Evolutionary conservation across 2,329 filamentous ascomycete species (phyloP), one percentile per base, ranked within the genome.

Genomic region (Endoconidiophora laricicola): DNA sequence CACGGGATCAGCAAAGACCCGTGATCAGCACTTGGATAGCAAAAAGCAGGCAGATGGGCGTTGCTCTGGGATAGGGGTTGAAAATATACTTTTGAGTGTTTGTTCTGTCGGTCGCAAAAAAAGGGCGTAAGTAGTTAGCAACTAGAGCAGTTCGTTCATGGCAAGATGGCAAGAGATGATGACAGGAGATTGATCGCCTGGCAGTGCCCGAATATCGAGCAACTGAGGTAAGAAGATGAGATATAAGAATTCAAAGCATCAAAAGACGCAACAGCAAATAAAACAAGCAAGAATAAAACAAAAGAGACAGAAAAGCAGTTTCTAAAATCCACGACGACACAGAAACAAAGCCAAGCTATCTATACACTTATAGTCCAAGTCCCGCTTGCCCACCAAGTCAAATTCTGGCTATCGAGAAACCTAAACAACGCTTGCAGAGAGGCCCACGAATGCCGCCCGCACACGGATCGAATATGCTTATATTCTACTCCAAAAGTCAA

Each of bases 351-450:
- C 42, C 23, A 29, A 14, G 5, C 46, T 42, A 33, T 33, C 29
- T 33, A 29, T 14, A 33, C 29, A 33, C 9, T 33, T 7, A 6
- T 33, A 33, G 29, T 10, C 29, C 29, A 33, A 33, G 29, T 33
- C 7, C 29, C 9, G 29, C 29, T 33, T 33, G 29, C 12, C 29
- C 7, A 12, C 12, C 29, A 7, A 12, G 29, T 12, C 29, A 33
- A 10, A 33, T 33, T 33, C 29, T 33, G 29, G 29, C 7, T 33
- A 33, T 33, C 26, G 43, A 42, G 14, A 38, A 10, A 49, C 39
- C 39, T 43, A 18, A 36, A 36, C 14, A 49, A 26, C 39, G 47
- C 39, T 46, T 46, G 44, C 37, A 46, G 44, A 46, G 44, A 46
- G 44, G 44, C 44, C 44, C n/a, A 46, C 16, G 24, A 46, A 46